Evolutionary conservation across 495 filamentous ascomycete genomes (phyloP).

Genomic region (Hypoxylon fuscum): DNA sequence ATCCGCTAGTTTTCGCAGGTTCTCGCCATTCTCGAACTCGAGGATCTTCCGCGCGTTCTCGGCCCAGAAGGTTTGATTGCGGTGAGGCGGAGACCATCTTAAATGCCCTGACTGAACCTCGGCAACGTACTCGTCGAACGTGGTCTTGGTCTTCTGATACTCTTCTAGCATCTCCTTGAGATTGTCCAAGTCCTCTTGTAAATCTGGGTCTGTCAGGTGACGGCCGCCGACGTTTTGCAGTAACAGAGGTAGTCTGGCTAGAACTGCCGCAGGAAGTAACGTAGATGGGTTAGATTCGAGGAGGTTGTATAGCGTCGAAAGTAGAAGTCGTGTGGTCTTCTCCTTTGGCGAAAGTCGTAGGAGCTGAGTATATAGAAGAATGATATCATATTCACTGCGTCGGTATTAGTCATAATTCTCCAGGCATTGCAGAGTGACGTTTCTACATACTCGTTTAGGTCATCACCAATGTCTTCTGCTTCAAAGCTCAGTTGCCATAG

Average conservation of each 20-base stretch:
- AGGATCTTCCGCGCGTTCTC: conserved; percentile 95
- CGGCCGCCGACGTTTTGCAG: conserved; percentile 82
- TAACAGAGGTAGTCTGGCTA: conserved; percentile 82
- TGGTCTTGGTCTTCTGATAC: conserved; percentile 96
- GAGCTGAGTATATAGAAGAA: conserved; percentile 88
- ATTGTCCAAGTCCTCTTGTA: conserved; percentile 82
- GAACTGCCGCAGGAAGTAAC: conserved; percentile 81
- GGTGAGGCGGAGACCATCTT: conserved; percentile 94
- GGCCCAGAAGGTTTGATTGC: conserved; percentile 88
- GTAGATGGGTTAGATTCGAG: conserved; percentile 76
- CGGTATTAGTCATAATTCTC: conserved; percentile 25
- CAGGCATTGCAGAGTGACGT: conserved; percentile 4
- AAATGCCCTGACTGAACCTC: conserved; percentile 90
- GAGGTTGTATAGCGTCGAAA: conserved; percentile 89
- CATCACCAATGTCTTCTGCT: conserved; percentile 81
- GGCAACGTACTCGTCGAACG: conserved; percentile 93
- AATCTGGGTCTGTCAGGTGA: conserved; percentile 87
- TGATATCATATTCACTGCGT: conserved; percentile 85
- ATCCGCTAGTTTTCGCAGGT: conserved; percentile 84
- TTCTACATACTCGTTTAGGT: conserved; percentile 75
- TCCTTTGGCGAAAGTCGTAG: conserved; percentile 94
- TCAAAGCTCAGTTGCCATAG: conserved; percentile 98
- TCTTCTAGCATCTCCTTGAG: conserved; percentile 85
- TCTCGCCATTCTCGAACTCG: conserved; percentile 79
- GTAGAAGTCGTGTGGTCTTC: conserved; percentile 91